These are phyloP conservation scores for Suhomyces anneliseae DNA, from an alignment of 1,139 yeast genomes.

Conservation along the genomic window DNA sequence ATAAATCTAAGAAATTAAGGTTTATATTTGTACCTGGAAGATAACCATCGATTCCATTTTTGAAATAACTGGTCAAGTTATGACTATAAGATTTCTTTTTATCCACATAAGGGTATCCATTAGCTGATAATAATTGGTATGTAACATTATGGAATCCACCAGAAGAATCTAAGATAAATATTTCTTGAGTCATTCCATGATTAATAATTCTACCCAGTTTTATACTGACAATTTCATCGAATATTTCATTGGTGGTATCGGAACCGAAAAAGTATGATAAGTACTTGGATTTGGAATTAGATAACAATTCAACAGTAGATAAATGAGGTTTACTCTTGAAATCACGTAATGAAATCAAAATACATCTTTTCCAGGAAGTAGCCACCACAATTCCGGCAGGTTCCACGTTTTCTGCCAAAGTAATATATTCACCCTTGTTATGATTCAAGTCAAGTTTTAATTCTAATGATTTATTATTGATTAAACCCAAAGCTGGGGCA, in stretches of 20 bases:
- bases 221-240: conserved; percentile 58
- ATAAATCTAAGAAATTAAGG: conserved; percentile 54
- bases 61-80: conserved; percentile 30
- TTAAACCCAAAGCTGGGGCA: conserved; percentile 66
- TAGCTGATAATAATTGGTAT: conserved; percentile 33
- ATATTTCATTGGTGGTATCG: conserved; percentile 24
- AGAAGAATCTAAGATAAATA: conserved; percentile 46
- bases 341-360: conserved; percentile 66
- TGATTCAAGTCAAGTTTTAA: conserved; percentile 36
- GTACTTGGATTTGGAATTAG: conserved; percentile 18
- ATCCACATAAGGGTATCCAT: conserved; percentile 31
- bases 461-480: conserved; percentile 43
- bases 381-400: conserved; percentile 75
- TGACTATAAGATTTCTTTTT: conserved; percentile 29
- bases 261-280: conserved; percentile 27
- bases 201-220: conserved; percentile 55
- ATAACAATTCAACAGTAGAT: conserved; percentile 34
- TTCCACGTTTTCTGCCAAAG: conserved; percentile 60
- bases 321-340: conserved; percentile 62
- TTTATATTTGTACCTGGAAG: conserved; percentile 35
- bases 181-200: conserved; percentile 47
- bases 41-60: conserved; percentile 40
- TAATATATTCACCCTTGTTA: conserved; percentile 54
- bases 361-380: conserved; percentile 69
- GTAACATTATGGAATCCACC: conserved; percentile 41